Evolutionary conservation across 768 basidiomycete genomes (phyloP), one percentile per base, ranked within the genome.

Genomic region (Suillus sp.): DNA sequence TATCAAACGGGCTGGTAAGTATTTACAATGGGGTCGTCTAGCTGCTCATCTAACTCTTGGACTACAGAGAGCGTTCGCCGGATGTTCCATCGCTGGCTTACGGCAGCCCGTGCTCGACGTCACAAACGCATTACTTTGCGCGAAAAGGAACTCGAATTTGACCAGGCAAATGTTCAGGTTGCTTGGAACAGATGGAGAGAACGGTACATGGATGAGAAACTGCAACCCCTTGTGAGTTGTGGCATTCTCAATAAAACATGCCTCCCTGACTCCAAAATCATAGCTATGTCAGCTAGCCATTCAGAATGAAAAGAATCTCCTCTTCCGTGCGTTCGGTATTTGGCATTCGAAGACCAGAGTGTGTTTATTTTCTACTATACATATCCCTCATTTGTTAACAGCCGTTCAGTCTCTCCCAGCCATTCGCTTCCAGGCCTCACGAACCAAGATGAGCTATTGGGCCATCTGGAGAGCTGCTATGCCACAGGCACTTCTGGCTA

Each of bases 171-270:
- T 32, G 75, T 89, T 35, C 80, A 82, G 37, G 78, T 75, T 35
- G 84, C 83, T 18, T 94, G 92, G 92, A 90, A 92, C 61, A 88
- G 79, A 69, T 95, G 93, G 93, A 79, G 87, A 70, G 91, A 89
- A 61, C 84, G 81, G 34, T 92, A 86, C 72, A 82, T 79, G 65
- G 85, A 89, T 58, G 86, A 86, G 65, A 81, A 80, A 64, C 77
- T 95, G 56, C 84, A 83, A 32, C 88, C 89, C 16, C 74, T 89
- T 69, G 91, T 92, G 62, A 71, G 85, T 60, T 40, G n/a, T 16
- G 9, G 14, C 30, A 22, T 27, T 9, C 11, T 30, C 25, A n/a
- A 20, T 27, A 7, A 43, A 18, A 25, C 30, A 35, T 9, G 32
- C 62, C 60, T 47, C 53, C 43, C 35, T 50, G 20, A 68, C 30